Evolutionary conservation across 2,329 filamentous ascomycete species (phyloP), one percentile per base, ranked within the genome.

Genomic region (Polychaeton citri): DNA sequence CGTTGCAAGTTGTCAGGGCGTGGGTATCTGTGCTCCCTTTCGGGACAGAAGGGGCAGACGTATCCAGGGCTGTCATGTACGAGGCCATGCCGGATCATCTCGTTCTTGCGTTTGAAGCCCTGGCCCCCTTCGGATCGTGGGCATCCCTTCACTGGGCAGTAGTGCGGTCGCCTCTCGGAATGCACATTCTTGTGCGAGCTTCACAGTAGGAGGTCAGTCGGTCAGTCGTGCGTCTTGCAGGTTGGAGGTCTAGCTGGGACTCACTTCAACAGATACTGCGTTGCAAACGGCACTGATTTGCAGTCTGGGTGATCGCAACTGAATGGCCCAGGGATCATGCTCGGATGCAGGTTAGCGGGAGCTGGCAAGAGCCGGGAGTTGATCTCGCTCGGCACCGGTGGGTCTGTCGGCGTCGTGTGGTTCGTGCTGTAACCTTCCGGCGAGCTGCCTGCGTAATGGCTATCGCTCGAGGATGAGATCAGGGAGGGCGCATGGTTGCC

Each of bases 21-120:
- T 4, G 90, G 90, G 57, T 96, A 96, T 54, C 81, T 87, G 58
- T 95, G 88, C 55, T 95, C 86, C 46, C 86, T 72, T 51, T 94
- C 86, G 1, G 85, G 82, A 57, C 90, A 98, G 54, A 95, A 96
- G 0, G 90, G 90, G 57, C 90, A 98, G 19, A 94, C 78, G 52
- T 96, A 98, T 41, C 88, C 88, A 1, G 90, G 90, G 6, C 85
- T 93, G 45, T 86, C 80, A 53, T 98, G 90, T 3, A 96, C 90
- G 3, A 96, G 71, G 1, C 88, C 87, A 51, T 79, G 75, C n/a
- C 75, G 64, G 42, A 78, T 77, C 75, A 79, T 79, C 52, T 79
- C 75, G 43, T 79, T 79, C 51, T 79, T 79, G 20, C 75, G 66
- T 52, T 79, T 79, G 61, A 79, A 79, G 2, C 75, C 75, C 48